Conservation (phyloP, 2,329 filamentous ascomycete genomes). For the Hirsutella minnesotensis region DNA sequence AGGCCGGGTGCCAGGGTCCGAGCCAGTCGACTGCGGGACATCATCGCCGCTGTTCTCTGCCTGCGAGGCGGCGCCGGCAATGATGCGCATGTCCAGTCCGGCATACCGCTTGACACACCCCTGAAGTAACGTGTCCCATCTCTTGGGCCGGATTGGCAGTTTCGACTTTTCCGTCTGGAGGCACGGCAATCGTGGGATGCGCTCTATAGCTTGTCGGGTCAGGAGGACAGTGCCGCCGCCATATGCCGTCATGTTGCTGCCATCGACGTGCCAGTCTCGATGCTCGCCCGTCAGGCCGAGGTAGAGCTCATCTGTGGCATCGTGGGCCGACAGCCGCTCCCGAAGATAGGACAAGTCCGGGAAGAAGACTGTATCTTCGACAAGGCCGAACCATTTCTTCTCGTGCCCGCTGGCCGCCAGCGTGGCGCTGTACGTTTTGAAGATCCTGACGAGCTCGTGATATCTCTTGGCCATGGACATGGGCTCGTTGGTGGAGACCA, state of each 20-base stretch:
- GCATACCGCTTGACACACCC: slow-evolving; percentile 25
- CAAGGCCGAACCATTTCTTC: slow-evolving; percentile 29
- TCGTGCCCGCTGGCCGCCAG: slow-evolving; percentile 21
- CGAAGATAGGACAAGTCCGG: slow-evolving; percentile 28
- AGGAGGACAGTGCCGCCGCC: slow-evolving; percentile 34
- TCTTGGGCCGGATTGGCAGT: slow-evolving; percentile 10
- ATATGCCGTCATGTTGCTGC: slow-evolving; percentile 23
- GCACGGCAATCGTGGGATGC: slow-evolving; percentile 25
- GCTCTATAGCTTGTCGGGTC: slow-evolving; percentile 20
- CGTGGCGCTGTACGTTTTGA: slow-evolving; percentile 20
- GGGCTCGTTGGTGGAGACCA: slow-evolving; percentile 18
- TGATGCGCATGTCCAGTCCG: slow-evolving; percentile 24
- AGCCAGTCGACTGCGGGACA: slow-evolving; percentile 14
- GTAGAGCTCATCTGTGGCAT: slow-evolving; percentile 21
- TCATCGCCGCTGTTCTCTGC: slow-evolving; percentile 17
- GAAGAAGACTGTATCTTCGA: slow-evolving; percentile 36
- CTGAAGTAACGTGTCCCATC: slow-evolving; percentile 30
- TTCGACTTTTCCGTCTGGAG: slow-evolving; percentile 11
- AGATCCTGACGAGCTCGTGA: slow-evolving; percentile 22
- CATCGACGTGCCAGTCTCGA: slow-evolving; percentile 28
- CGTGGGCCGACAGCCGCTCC: slow-evolving; percentile 22
- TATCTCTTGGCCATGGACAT: slow-evolving; percentile 23
- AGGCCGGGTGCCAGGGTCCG: slow-evolving; percentile 28
- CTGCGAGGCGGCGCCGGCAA: slow-evolving; percentile 31
- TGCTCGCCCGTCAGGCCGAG: slow-evolving; percentile 31